A percentile compares a stretch with the other conserved stretches of the same genome.
Evolutionary conservation across 305 asterid species (phyloP).

Genomic region (Rubia balearica): DNA sequence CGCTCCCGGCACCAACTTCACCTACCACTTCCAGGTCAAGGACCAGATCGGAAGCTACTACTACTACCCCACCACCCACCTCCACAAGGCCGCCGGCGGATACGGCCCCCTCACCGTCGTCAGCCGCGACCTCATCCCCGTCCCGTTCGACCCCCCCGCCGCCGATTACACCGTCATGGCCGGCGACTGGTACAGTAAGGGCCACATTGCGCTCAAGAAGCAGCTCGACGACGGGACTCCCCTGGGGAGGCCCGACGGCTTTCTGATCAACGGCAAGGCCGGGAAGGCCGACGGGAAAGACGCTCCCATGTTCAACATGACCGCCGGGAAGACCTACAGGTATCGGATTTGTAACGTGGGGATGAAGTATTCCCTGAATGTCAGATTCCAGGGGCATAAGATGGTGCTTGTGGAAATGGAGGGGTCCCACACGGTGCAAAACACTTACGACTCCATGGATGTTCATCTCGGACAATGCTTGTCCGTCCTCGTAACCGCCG

Average conservation of each 20-base stretch:
- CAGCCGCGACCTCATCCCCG: slow-evolving; percentile 45
- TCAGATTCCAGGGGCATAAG: slow-evolving; percentile 48
- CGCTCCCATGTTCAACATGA: slow-evolving; percentile 47
- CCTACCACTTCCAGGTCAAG: slow-evolving; percentile 49
- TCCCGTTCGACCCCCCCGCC: slow-evolving; percentile 43
- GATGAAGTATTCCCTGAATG: slow-evolving; percentile 48
- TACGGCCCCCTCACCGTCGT: slow-evolving; percentile 36
- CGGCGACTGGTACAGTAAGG: slow-evolving; percentile 53
- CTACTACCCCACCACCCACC: slow-evolving; percentile 42
- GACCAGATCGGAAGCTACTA: slow-evolving; percentile 54
- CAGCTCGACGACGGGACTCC: slow-evolving; percentile 36
- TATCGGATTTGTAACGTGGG: slow-evolving; percentile 65
- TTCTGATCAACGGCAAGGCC: slow-evolving; percentile 50
- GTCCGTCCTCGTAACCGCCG: slow-evolving; percentile 45
- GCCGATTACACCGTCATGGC: slow-evolving; percentile 35
- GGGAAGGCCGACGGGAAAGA: slow-evolving; percentile 34
- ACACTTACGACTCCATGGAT: slow-evolving; percentile 53
- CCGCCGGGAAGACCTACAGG: slow-evolving; percentile 42
- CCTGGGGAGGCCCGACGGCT: slow-evolving; percentile 41
- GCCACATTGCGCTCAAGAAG: slow-evolving; percentile 27
- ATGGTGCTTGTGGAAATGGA: slow-evolving; percentile 59
- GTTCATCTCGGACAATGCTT: slow-evolving; percentile 57
- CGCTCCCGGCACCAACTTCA: slow-evolving; percentile 37
- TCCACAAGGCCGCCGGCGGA: slow-evolving; percentile 54
- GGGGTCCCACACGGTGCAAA: slow-evolving; percentile 65